These are phyloP conservation scores for Metschnikowia gelsemii DNA, from an alignment of 805 yeast species.

Conservation along the genomic window DNA sequence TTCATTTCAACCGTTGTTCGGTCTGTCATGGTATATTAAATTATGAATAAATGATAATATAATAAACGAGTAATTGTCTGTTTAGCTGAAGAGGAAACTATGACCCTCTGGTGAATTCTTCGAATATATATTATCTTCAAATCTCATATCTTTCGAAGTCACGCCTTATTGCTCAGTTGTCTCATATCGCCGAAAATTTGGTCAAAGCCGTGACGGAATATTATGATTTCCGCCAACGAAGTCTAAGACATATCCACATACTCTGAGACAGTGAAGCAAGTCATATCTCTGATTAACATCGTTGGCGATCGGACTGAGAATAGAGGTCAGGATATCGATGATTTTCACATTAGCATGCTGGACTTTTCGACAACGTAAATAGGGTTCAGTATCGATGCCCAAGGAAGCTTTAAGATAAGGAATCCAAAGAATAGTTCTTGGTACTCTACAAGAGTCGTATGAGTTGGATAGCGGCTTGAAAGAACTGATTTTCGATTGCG, in stretches of 20 bases:
- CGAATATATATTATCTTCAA: no score
- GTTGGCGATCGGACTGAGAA: conserved; percentile 2
- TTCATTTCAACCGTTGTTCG: no score
- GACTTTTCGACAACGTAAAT: not conserved
- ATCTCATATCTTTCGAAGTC: no score
- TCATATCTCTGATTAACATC: conserved; percentile 15
- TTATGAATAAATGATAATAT: not conserved
- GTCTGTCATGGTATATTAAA: not conserved
- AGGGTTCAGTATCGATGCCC: conserved; percentile 7
- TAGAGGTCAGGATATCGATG: conserved; percentile 1
- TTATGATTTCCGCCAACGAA: conserved; percentile 1
- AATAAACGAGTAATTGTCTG: not conserved
- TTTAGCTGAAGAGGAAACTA: no score
- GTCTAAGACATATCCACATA: conserved; percentile 15
- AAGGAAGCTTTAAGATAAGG: conserved; percentile 18
- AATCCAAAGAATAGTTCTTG: conserved; percentile 20
- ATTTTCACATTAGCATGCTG: not conserved
- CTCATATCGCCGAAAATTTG: no score
- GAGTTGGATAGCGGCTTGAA: no score
- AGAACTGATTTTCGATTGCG: conserved; percentile 3
- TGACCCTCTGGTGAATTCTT: no score
- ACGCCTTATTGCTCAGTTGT: no score
- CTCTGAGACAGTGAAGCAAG: conserved; percentile 18
- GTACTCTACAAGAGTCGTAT: not conserved
- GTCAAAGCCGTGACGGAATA: conserved; percentile 6